These are phyloP conservation scores for Colletotrichum nymphaeae DNA, from an alignment of 2,329 filamentous ascomycete species.

Conservation along the genomic window DNA sequence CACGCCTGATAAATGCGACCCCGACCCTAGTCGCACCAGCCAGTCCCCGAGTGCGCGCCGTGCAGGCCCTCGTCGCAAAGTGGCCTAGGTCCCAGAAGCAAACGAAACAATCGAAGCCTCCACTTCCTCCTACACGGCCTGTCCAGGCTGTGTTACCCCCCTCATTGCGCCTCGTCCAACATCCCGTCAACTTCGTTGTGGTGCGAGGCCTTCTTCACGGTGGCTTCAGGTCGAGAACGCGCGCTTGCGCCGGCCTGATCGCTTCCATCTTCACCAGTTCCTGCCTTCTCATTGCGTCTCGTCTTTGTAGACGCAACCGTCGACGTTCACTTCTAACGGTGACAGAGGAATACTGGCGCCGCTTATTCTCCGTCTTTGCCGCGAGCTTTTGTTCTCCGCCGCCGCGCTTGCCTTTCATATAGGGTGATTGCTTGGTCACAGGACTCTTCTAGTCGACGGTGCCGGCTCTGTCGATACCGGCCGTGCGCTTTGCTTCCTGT, in stretches of 20 bases:
- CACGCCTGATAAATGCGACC: conserved; percentile 17
- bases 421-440: not conserved
- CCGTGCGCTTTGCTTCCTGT: conserved; percentile 5
- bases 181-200: conserved; percentile 26
- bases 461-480: conserved; percentile 15
- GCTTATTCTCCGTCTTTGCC: conserved; percentile 16
- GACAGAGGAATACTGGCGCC: conserved; percentile 4
- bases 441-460: conserved; percentile 13
- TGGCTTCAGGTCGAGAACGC: conserved; percentile 30
- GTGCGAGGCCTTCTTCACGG: conserved; percentile 22
- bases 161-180: conserved; percentile 30
- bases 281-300: not conserved
- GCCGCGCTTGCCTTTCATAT: conserved; percentile 19
- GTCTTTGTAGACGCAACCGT: not conserved
- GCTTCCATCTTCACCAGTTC: conserved; percentile 10
- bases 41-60: conserved; percentile 33
- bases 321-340: conserved; percentile 3
- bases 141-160: conserved; percentile 30
- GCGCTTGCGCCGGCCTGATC: conserved; percentile 31
- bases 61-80: conserved; percentile 34
- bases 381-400: conserved; percentile 5
- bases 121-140: conserved; percentile 26
- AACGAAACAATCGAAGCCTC: conserved; percentile 34
- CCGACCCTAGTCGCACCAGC: conserved; percentile 28
- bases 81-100: conserved; percentile 25